A percentile compares a stretch with the other conserved stretches of the same genome.
These are phyloP conservation scores for Zhuliangozyma blackwelliae DNA, from an alignment of 1,139 yeast genomes.

Conservation along the genomic window DNA sequence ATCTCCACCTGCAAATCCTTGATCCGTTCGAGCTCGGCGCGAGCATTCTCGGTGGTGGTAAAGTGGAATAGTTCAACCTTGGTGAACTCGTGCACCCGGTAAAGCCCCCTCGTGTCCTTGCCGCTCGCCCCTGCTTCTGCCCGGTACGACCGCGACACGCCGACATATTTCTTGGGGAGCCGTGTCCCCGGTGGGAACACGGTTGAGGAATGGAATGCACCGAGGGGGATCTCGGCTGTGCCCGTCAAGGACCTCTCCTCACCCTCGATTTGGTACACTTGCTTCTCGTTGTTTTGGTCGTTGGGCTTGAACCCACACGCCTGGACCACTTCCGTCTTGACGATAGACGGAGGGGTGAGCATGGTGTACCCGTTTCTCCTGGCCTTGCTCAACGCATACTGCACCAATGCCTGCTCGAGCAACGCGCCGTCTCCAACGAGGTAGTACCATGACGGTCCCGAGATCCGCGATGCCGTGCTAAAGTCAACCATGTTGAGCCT, in stretches of 20 bases:
- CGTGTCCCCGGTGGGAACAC: conserved; percentile 19
- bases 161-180: conserved; percentile 63
- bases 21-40: conserved; percentile 54
- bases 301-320: conserved; percentile 98
- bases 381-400: conserved; percentile 69
- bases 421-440: conserved; percentile 82
- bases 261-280: conserved; percentile 61
- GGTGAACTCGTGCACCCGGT: conserved; percentile 96
- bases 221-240: conserved; percentile 94
- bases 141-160: conserved; percentile 82
- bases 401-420: conserved; percentile 84
- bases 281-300: conserved; percentile 83
- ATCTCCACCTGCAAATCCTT: conserved; percentile 63
- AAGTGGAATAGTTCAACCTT: conserved; percentile 91
- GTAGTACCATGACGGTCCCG: conserved; percentile 91
- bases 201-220: conserved; percentile 53
- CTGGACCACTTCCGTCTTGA: conserved; percentile 65
- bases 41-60: conserved; percentile 47
- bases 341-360: conserved; percentile 83
- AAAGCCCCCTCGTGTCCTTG: conserved; percentile 83
- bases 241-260: conserved; percentile 72
- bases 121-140: conserved; percentile 99
- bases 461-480: conserved; percentile 62
- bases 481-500: conserved; percentile 64
- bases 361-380: conserved; percentile 62